Conservation (phyloP, 371 early-diverging fungal species). For the Mortierella sp. region DNA sequence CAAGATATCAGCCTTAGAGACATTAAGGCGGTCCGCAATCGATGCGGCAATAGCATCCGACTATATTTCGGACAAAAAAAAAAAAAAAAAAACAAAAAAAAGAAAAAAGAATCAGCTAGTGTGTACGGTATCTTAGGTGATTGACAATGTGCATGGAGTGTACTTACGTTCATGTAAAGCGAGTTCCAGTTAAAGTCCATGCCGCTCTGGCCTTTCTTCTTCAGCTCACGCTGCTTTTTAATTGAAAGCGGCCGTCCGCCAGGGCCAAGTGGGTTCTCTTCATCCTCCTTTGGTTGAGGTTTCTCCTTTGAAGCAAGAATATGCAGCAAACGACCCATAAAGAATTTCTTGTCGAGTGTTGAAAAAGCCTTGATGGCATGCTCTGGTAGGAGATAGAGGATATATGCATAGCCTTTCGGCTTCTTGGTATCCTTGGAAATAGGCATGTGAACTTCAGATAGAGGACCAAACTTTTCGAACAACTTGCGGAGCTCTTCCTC, state of each 20-base stretch:
- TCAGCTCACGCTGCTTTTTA: conserved; percentile 85
- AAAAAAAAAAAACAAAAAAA: conserved; percentile 14
- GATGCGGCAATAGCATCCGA: conserved; percentile 94
- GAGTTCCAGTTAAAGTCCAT: conserved; percentile 96
- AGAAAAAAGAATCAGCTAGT: background rate
- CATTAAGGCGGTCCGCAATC: conserved; percentile 90
- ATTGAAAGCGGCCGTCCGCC: conserved; percentile 73
- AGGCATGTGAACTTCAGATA: conserved; percentile 95
- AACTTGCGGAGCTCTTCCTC: conserved; percentile 84
- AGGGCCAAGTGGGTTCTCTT: conserved; percentile 65
- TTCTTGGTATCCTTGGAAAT: conserved; percentile 91
- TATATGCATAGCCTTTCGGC: conserved; percentile 94
- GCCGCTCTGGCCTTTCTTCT: conserved; percentile 80
- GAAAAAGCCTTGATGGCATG: conserved; percentile 93
- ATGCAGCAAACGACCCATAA: conserved; percentile 93
- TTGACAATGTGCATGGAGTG: background rate
- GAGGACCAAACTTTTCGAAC: conserved; percentile 89
- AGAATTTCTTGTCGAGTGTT: conserved; percentile 83
- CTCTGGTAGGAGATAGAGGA: conserved; percentile 89
- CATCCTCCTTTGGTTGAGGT: conserved; percentile 74
- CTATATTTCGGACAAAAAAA: conserved; percentile 53
- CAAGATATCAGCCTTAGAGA: conserved; percentile 90
- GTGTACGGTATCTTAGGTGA: background rate
- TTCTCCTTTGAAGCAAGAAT: conserved; percentile 82
- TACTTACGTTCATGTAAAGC: conserved; percentile 91